These are phyloP conservation scores for Aspergillus sp. DNA, from an alignment of 2,329 filamentous ascomycete genomes.

Conservation along the genomic window DNA sequence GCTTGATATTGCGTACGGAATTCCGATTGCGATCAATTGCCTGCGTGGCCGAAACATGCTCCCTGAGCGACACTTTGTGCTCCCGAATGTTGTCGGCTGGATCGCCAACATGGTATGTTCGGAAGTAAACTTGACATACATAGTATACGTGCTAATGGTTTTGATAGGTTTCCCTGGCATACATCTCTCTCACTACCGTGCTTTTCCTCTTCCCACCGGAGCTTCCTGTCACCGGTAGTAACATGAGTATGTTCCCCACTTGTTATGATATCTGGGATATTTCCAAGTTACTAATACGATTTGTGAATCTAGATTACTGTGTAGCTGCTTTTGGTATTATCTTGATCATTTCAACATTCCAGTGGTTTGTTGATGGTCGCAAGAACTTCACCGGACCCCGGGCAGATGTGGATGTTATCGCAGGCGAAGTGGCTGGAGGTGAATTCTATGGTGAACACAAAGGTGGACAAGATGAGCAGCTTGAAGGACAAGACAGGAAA, in stretches of 20 bases:
- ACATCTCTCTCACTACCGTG: conserved; percentile 69
- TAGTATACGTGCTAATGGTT: background rate
- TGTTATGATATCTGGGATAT: background rate
- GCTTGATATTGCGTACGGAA: conserved; percentile 70
- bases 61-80: conserved; percentile 59
- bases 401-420: conserved; percentile 41
- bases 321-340: conserved; percentile 59
- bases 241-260: conserved; percentile 61
- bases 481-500: background rate
- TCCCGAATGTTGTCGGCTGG: conserved; percentile 59
- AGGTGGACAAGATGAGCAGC: background rate
- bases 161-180: conserved; percentile 56
- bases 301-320: conserved; percentile 36
- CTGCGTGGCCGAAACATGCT: conserved; percentile 65
- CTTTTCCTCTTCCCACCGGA: conserved; percentile 73
- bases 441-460: conserved; percentile 1
- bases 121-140: background rate
- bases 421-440: conserved; percentile 19
- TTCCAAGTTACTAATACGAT: conserved; percentile 5
- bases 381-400: conserved; percentile 60
- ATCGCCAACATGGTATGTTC: conserved; percentile 54
- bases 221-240: conserved; percentile 61
- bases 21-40: conserved; percentile 70
- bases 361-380: conserved; percentile 61
- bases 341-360: conserved; percentile 55